These are phyloP conservation scores for Glycine tomentella DNA, from an alignment of 306 rosid species.

Conservation along the genomic window DNA sequence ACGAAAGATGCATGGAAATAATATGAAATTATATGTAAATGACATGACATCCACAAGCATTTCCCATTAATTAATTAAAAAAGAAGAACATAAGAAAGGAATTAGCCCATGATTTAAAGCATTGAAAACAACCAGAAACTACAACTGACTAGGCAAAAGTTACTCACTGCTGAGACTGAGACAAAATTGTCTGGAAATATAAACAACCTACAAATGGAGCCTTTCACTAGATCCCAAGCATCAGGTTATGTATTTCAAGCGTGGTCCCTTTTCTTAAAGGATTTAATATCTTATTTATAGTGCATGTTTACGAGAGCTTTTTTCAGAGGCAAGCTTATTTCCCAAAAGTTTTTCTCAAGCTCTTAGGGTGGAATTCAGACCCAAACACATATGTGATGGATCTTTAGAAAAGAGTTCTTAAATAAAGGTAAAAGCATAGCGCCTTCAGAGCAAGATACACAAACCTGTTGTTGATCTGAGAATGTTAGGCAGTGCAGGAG, in stretches of 20 bases:
- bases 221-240: background rate
- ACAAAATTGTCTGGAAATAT: background rate
- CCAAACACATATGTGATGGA: slow-evolving; percentile 23
- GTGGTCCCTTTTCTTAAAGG: background rate
- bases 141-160: background rate
- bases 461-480: slow-evolving; percentile 71
- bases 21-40: background rate
- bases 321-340: background rate
- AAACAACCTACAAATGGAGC: background rate
- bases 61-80: background rate
- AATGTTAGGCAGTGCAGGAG: slow-evolving; percentile 58
- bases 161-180: background rate
- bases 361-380: slow-evolving; percentile 19
- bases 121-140: slow-evolving; percentile 4
- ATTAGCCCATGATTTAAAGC: slow-evolving; percentile 8
- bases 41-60: background rate
- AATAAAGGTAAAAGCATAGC: background rate
- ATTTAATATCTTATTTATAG: background rate
- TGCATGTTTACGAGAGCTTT: background rate
- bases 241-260: background rate
- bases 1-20: background rate
- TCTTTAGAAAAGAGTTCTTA: slow-evolving; percentile 26
- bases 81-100: background rate
- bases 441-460: slow-evolving; percentile 40
- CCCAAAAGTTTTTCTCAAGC: background rate